Evolutionary conservation across 768 basidiomycete species (phyloP).

Genomic region (Boletellus emodensis): DNA sequence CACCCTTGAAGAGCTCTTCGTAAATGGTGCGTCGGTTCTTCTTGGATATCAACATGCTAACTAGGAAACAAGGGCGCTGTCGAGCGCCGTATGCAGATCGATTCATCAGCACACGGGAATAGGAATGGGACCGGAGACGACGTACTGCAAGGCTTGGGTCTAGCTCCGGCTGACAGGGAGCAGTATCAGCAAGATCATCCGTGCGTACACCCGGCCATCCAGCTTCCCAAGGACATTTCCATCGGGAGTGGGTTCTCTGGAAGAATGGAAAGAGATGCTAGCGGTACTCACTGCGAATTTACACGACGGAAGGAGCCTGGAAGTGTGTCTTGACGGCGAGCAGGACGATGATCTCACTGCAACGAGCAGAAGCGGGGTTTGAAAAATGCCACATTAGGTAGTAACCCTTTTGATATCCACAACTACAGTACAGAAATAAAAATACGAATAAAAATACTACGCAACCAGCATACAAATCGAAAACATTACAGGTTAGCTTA

Average conservation of each 20-base stretch:
- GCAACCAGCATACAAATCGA: constrained; percentile 1
- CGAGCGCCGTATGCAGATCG: constrained; percentile 25
- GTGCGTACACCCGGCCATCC: constrained; percentile 27
- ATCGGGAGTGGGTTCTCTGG: constrained; percentile 2
- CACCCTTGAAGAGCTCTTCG: constrained; percentile 99
- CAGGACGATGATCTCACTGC: constrained; percentile 26
- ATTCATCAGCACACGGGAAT: constrained; percentile 7
- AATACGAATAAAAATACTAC: neutral
- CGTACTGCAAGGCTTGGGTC: too few relatives aligned
- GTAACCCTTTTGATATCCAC: constrained; percentile 3
- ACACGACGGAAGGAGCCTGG: constrained; percentile 25
- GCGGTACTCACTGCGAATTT: constrained; percentile 22
- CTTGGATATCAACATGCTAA: constrained; percentile 97
- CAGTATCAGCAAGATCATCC: constrained; percentile 36
- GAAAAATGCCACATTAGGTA: constrained; percentile 15
- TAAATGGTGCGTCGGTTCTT: constrained; percentile 93
- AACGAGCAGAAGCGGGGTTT: constrained; percentile 20
- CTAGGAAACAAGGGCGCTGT: too few relatives aligned
- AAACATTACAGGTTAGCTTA: neutral
- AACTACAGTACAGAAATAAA: neutral
- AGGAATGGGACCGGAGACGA: too few relatives aligned
- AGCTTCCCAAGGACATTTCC: constrained; percentile 18
- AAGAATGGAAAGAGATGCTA: neutral
- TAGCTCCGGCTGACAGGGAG: too few relatives aligned
- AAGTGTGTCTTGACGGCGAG: constrained; percentile 36